Conservation (phyloP, 2,329 filamentous ascomycete genomes). For the Fusarium pininemorale region DNA sequence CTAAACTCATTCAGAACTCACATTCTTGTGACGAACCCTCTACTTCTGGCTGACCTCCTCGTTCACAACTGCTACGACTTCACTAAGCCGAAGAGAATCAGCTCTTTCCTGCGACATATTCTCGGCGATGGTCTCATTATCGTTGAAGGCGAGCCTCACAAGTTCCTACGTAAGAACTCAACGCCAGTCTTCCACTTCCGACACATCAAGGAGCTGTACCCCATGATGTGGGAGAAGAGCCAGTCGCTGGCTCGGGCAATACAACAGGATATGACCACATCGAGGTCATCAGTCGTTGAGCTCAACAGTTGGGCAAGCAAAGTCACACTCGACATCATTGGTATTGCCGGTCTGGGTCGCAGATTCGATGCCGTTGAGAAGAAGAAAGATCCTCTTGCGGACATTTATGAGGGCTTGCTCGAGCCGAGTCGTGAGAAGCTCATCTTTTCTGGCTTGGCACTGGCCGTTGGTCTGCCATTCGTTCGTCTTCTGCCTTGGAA, state of each 20-base stretch:
- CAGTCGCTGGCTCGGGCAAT: conserved; percentile 48
- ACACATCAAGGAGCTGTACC: conserved; percentile 75
- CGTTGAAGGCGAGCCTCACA: conserved; percentile 77
- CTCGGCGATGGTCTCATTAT: conserved; percentile 68
- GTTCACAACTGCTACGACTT: conserved; percentile 61
- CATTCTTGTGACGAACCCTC: conserved; percentile 37
- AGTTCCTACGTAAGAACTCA: conserved; percentile 72
- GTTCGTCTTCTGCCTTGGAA: conserved; percentile 32
- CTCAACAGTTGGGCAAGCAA: conserved; percentile 61
- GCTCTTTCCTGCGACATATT: conserved; percentile 60
- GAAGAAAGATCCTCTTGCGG: conserved; percentile 52
- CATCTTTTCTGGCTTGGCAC: conserved; percentile 24
- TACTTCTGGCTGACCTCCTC: conserved; percentile 39
- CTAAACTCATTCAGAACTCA: conserved; percentile 31
- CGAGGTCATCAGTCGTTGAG: conserved; percentile 39
- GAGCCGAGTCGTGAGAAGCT: conserved; percentile 59
- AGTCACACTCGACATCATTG: conserved; percentile 68
- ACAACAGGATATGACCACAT: conserved; percentile 50
- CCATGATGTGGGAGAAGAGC: conserved; percentile 72
- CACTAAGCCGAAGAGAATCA: conserved; percentile 57
- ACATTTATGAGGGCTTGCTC: conserved; percentile 57
- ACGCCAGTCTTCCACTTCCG: conserved; percentile 74
- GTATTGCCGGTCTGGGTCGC: conserved; percentile 64
- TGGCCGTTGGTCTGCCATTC: conserved; percentile 12
- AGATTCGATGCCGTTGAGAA: conserved; percentile 58